Percentiles rank a stretch among this genome's conserved stretches.
phyloP scores from a whole-genome alignment of 257 asterid species.

The Gentiana dahurica region DNA sequence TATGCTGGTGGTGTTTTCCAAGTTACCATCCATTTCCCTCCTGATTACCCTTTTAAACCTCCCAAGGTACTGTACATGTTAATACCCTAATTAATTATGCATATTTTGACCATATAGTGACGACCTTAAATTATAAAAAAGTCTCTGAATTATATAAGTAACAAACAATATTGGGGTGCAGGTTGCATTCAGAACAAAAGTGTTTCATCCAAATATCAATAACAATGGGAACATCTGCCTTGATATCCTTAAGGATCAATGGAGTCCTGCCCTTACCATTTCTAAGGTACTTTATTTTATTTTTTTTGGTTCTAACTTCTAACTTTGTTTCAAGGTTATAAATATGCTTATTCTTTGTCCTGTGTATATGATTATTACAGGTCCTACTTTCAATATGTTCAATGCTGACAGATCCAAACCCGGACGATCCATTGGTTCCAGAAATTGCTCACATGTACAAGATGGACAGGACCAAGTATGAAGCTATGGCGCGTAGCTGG shows the following conservation, averaged over 20 bases:
- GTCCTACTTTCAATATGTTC: slow-evolving; percentile 82
- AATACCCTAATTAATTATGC: too few species aligned
- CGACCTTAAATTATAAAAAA: too few species aligned
- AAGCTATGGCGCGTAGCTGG: slow-evolving; percentile 75
- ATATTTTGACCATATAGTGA: too few species aligned
- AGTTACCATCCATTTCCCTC: slow-evolving; percentile 81
- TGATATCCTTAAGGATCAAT: slow-evolving; percentile 83
- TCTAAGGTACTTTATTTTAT: slow-evolving; percentile 61
- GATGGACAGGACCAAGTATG: slow-evolving; percentile 56
- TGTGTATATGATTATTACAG: slow-evolving; percentile 16
- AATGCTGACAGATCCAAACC: slow-evolving; percentile 77
- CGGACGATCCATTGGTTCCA: slow-evolving; percentile 86
- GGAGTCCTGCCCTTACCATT: slow-evolving; percentile 97
- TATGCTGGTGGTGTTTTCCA: slow-evolving; percentile 88
- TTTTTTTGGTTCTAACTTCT: neutral
- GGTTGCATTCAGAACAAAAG: slow-evolving; percentile 90
- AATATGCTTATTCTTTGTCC: neutral
- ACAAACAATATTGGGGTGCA: slow-evolving; percentile 14
- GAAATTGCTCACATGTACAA: slow-evolving; percentile 81
- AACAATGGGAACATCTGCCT: slow-evolving; percentile 79
- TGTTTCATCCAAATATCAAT: slow-evolving; percentile 85
- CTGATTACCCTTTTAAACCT: slow-evolving; percentile 87
- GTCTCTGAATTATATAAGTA: too few species aligned
- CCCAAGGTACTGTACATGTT: slow-evolving; percentile 43
- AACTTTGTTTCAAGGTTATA: neutral